Evolutionary conservation across 164 flowering plant species (phyloP).

Genomic region (Sextonia rubra): DNA sequence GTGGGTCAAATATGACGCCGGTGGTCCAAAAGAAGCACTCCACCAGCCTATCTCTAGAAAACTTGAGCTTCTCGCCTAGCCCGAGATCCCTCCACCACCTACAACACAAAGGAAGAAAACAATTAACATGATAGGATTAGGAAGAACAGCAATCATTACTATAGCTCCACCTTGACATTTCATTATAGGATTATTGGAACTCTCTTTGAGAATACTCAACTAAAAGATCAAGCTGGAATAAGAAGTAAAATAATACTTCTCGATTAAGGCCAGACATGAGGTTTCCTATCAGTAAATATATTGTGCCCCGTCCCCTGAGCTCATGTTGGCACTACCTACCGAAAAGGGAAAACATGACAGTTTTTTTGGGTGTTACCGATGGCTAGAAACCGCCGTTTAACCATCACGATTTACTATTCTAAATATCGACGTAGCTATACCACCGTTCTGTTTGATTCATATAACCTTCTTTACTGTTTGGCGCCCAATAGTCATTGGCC

Average conservation of each 20-base stretch:
- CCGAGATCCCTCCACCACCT: conserved; percentile 24
- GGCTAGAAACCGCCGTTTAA: too few species aligned
- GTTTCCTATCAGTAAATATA: background rate
- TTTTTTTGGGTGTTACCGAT: too few species aligned
- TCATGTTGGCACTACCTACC: too few species aligned
- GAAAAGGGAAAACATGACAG: background rate
- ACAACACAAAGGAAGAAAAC: too few species aligned
- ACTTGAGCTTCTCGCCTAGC: conserved; percentile 23
- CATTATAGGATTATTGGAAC: conserved; percentile 23
- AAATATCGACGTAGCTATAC: too few species aligned
- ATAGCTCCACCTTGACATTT: conserved; percentile 32
- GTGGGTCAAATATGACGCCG: conserved; percentile 30
- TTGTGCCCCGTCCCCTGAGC: background rate
- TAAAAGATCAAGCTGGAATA: conserved; percentile 15
- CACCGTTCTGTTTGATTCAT: too few species aligned
- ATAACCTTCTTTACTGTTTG: too few species aligned
- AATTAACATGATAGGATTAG: too few species aligned
- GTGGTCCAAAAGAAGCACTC: conserved; percentile 34
- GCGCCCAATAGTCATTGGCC: too few species aligned
- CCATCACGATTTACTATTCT: too few species aligned
- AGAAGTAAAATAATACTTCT: background rate
- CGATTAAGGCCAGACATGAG: background rate
- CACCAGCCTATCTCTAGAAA: conserved; percentile 37
- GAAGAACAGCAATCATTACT: conserved; percentile 10
- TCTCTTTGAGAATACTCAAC: background rate